Evolutionary conservation across 2,329 filamentous ascomycete genomes (phyloP).

Genomic region (Madurella fahalii): DNA sequence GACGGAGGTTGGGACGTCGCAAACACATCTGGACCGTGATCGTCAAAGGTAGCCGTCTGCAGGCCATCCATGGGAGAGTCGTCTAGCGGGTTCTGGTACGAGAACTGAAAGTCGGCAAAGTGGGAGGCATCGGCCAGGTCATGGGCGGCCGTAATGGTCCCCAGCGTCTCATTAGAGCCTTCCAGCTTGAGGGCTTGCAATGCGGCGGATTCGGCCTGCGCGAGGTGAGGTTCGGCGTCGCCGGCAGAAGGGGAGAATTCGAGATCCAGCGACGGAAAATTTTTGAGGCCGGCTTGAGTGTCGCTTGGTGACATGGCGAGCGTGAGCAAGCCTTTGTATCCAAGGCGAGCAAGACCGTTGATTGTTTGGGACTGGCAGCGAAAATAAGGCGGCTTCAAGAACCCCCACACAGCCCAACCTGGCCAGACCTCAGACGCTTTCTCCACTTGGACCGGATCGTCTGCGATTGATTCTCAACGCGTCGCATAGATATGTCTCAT

Average conservation of each 20-base stretch:
- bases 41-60: slow-evolving; percentile 32
- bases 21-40: slow-evolving; percentile 32
- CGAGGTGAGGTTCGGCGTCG: slow-evolving; percentile 30
- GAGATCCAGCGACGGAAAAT: slow-evolving; percentile 33
- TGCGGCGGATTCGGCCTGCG: slow-evolving; percentile 25
- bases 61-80: slow-evolving; percentile 41
- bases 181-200: slow-evolving; percentile 32
- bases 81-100: slow-evolving; percentile 43
- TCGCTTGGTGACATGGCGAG: slow-evolving; percentile 40
- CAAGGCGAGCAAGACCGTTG: not conserved
- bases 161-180: slow-evolving; percentile 31
- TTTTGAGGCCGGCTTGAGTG: slow-evolving; percentile 31
- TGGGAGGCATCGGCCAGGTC: slow-evolving; percentile 44
- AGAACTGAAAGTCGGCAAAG: slow-evolving; percentile 52
- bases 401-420: slow-evolving; percentile 17
- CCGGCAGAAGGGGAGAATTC: slow-evolving; percentile 33
- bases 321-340: slow-evolving; percentile 2
- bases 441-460: slow-evolving; percentile 22
- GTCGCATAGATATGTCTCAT: slow-evolving; percentile 9
- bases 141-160: slow-evolving; percentile 30
- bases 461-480: slow-evolving; percentile 12
- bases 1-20: slow-evolving; percentile 30
- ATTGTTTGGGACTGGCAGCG: slow-evolving; percentile 17
- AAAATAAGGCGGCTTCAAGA: slow-evolving; percentile 21
- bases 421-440: slow-evolving; percentile 7